These are phyloP conservation scores for Verticillium tricorpus DNA, from an alignment of 2,329 filamentous ascomycete species.

Conservation along the genomic window DNA sequence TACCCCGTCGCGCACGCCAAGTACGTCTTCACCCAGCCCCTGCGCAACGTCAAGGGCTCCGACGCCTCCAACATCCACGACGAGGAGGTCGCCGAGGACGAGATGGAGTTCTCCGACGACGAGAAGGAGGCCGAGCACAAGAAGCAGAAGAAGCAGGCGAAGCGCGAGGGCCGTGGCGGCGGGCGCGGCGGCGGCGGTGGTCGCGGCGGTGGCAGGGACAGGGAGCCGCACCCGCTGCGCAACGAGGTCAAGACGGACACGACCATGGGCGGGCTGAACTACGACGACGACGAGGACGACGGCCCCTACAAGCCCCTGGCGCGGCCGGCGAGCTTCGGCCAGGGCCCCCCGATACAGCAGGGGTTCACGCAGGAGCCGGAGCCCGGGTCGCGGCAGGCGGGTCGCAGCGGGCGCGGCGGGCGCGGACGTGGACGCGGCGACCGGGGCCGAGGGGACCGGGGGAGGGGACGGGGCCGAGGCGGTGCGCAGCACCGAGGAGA, in stretches of 20 bases:
- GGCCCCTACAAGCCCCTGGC: slow-evolving; percentile 68
- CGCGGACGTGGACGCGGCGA: slow-evolving; percentile 34
- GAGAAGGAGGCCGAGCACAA: slow-evolving; percentile 87
- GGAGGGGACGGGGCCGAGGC: slow-evolving; percentile 28
- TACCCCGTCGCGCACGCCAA: slow-evolving; percentile 76
- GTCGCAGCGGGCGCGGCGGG: slow-evolving; percentile 39
- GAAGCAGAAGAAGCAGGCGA: slow-evolving; percentile 62
- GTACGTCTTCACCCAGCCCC: slow-evolving; percentile 80
- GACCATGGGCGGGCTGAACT: slow-evolving; percentile 46
- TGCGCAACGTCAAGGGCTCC: slow-evolving; percentile 77
- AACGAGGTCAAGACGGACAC: slow-evolving; percentile 34
- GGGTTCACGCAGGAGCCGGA: slow-evolving; percentile 35
- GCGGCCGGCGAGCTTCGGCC: slow-evolving; percentile 60
- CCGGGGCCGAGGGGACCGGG: slow-evolving; percentile 32
- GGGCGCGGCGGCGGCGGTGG: slow-evolving; percentile 26
- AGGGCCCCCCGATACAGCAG: slow-evolving; percentile 41
- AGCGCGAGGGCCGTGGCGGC: slow-evolving; percentile 41
- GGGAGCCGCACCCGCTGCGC: slow-evolving; percentile 34
- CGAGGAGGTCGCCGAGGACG: slow-evolving; percentile 80
- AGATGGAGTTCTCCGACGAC: slow-evolving; percentile 94
- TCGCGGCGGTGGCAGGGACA: slow-evolving; percentile 20
- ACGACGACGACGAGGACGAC: slow-evolving; percentile 64
- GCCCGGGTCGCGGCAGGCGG: slow-evolving; percentile 20
- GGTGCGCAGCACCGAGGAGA: slow-evolving; percentile 25
- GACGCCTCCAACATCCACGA: slow-evolving; percentile 95